Conservation (phyloP, 2,329 filamentous ascomycete species). For the Akanthomyces uredinophilus region DNA sequence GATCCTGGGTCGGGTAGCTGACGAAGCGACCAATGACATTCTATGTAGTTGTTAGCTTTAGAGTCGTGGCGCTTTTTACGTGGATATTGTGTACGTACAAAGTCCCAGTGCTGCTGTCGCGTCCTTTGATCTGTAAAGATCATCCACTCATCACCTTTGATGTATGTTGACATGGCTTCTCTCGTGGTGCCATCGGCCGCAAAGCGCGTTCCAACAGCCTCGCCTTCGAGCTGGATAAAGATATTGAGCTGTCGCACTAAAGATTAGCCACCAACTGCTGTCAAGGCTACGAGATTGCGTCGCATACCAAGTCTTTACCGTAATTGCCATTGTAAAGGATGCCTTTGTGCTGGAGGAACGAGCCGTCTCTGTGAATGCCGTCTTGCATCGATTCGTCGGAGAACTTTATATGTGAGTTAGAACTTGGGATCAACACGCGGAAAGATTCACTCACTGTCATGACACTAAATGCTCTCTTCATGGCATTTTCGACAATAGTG, state of each 20-base stretch:
- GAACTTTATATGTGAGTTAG: constrained; percentile 13
- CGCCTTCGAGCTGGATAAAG: constrained; percentile 21
- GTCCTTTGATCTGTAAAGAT: constrained; percentile 19
- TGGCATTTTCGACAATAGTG: constrained; percentile 19
- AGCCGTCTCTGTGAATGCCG: constrained; percentile 22
- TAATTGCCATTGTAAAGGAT: constrained; percentile 24
- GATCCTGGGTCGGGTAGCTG: constrained; percentile 19
- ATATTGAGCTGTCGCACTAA: constrained; percentile 17
- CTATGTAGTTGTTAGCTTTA: constrained; percentile 5
- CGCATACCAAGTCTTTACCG: constrained; percentile 21
- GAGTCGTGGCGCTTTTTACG: neutral
- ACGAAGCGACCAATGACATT: constrained; percentile 22
- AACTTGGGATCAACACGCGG: neutral
- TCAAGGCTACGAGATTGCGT: neutral
- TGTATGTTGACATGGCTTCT: constrained; percentile 19
- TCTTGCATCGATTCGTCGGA: constrained; percentile 17
- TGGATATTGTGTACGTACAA: constrained; percentile 14
- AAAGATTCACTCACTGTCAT: constrained; percentile 17
- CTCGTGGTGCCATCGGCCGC: constrained; percentile 17
- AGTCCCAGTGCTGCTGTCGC: constrained; percentile 20
- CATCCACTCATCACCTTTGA: constrained; percentile 22
- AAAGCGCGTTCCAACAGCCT: constrained; percentile 22
- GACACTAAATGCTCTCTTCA: constrained; percentile 16
- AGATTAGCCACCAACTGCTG: neutral
- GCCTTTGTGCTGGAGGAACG: constrained; percentile 22